Percentiles rank a stretch among this genome's conserved stretches.
These are phyloP conservation scores for Acmispon strigosus DNA, from an alignment of 306 rosid species.

Conservation along the genomic window DNA sequence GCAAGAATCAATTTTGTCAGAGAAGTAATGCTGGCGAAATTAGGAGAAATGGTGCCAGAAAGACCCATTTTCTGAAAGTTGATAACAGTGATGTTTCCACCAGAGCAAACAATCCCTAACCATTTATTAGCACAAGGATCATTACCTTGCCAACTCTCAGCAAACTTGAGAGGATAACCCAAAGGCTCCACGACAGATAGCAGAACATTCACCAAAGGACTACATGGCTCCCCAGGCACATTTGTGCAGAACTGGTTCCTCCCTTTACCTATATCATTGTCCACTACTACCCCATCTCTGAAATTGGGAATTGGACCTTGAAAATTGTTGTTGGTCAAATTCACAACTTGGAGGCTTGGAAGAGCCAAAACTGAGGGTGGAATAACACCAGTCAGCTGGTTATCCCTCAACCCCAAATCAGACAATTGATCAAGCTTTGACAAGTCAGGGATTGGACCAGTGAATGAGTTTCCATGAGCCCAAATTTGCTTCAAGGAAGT, in stretches of 20 bases:
- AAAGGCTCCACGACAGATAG: constrained; percentile 37
- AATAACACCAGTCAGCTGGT: constrained; percentile 68
- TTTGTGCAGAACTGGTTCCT: constrained; percentile 46
- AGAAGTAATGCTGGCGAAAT: constrained; percentile 34
- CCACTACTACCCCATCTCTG: constrained; percentile 24
- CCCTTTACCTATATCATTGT: constrained; percentile 19
- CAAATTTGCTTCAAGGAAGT: constrained; percentile 36
- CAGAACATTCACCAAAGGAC: constrained; percentile 40
- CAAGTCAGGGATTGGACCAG: constrained; percentile 75
- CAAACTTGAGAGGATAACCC: constrained; percentile 58
- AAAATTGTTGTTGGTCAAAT: constrained; percentile 58
- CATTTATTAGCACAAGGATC: constrained; percentile 60
- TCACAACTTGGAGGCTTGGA: constrained; percentile 33
- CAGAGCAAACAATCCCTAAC: constrained; percentile 45
- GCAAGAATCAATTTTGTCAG: constrained; percentile 40
- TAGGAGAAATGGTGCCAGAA: constrained; percentile 60
- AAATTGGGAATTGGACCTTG: constrained; percentile 72
- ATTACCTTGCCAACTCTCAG: constrained; percentile 57
- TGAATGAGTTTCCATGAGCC: constrained; percentile 57
- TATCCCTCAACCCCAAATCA: constrained; percentile 51
- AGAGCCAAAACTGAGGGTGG: constrained; percentile 48
- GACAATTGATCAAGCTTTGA: constrained; percentile 21
- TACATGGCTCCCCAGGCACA: constrained; percentile 37
- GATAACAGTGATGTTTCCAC: constrained; percentile 31
- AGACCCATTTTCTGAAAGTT: constrained; percentile 56